Base-by-base conservation (phyloP, 345 rosid genomes). In the Conringia planisiliqua region DNA sequence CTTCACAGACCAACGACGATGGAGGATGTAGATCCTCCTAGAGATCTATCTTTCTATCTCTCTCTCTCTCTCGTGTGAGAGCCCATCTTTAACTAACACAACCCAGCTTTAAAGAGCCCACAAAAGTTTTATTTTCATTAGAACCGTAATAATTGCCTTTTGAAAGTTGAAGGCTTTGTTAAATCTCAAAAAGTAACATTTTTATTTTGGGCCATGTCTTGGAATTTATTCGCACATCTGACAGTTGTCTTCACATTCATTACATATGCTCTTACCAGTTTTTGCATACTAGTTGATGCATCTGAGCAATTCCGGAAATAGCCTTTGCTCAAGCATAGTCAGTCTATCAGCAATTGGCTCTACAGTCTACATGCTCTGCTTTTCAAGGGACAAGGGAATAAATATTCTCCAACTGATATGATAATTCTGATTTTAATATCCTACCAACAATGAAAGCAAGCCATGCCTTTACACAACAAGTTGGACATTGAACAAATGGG, bases 41-140 rank as follows among this genome's bases (percentile, higher is more conserved):
- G 10, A 76, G 79, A 76, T 68, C 74, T 74, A n/a, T 47, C 50
- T 30, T 26, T 14, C 24, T 2, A 2, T 22, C 24, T 30, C 22
- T 40, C 42, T 35, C n/a, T 35, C 17, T 52, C 67, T 50, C 42
- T 48, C 44, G 17, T 38, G 16, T 5, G 51, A 1, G 43, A 72
- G 76, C 69, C 76, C 62, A 62, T 8, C 47, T 70, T 57, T 18
- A 24, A 71, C 24, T 18, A 24, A 71, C 24, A 16, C 7, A 29
- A 68, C 62, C 35, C 47, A 52, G 10, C 27, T 38, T 27, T 24
- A 16, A 48, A 61, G 68, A 71, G 51, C 68, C 68, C 75, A 71
- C 51, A 61, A 26, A 5, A 24, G 0, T 12, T 12, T 40, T 14
- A 0, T 27, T 11, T 33, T 68, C 18, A 22, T 8, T 33, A 30